Base-by-base conservation (phyloP, 1,139 yeast genomes). In the Diutina neorugosa region DNA sequence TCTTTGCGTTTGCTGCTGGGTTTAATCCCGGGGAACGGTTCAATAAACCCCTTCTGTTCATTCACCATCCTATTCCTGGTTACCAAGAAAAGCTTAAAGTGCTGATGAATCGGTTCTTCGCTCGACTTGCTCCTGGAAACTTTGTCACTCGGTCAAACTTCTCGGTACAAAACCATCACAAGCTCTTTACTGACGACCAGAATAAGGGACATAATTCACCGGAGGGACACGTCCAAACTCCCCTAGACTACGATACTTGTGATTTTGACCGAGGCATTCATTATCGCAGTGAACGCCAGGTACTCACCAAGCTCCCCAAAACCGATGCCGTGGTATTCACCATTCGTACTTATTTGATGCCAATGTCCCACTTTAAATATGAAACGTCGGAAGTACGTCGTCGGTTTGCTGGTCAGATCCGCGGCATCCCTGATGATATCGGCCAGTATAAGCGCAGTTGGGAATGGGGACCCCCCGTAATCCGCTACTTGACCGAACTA, bases 1-100 rank as follows among this genome's bases (percentile, higher is more conserved):
- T 80, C 0, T 78, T 84, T 62, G 82, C 82, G 2, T 85, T 84
- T 67, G 90, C 94, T 0, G 83, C 86, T 2, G 94, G 93, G 0
- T 86, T 86, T 63, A 77, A 82, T 58, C 93, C 91, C 2, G 61
- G 64, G 7, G 74, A 70, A 44, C 75, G 84, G 55, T 73, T 84
- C 61, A 72, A 80, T 56, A 70, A 65, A 51, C 84, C 84, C 2
- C 62, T 82, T 53, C 73, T 84, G 0, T 63, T 64, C 37, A 75
- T 83, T 49, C 89, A 84, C 59, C 74, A 68, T 16, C 88, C 88
- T 0, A 82, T 84, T 25, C 89, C 89, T 0, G 76, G 77, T 8
- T 83, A 83, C 61, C 70, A 73, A 54, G 64, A 71, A 47, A 80
- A 78, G 58, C 69, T 84, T 53, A 78, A 82, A 62, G 52, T 67